Evolutionary conservation across 2,329 filamentous ascomycete genomes (phyloP).

Genomic region (Colletotrichum sp.): DNA sequence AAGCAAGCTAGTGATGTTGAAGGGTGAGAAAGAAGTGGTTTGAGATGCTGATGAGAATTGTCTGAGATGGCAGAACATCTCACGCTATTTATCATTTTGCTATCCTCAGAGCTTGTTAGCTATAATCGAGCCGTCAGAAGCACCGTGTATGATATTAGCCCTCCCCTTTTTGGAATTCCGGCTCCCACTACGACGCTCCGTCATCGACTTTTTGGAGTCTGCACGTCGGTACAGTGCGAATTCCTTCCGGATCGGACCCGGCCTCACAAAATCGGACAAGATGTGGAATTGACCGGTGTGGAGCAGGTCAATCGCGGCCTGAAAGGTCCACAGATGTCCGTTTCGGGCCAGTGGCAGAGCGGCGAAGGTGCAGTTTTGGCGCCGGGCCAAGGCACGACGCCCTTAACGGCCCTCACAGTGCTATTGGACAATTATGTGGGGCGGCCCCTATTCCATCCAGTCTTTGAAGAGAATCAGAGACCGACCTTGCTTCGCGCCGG

Average conservation of each 20-base stretch:
- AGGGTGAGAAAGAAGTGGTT: not conserved
- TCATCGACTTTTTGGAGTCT: not conserved
- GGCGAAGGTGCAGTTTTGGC: not conserved
- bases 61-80: not conserved
- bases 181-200: not conserved
- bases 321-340: not conserved
- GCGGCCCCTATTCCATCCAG: not conserved
- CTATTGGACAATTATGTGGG: constrained; percentile 8
- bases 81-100: not conserved
- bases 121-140: not conserved
- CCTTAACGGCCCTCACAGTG: not conserved
- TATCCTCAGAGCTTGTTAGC: not conserved
- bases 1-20: fast-evolving
- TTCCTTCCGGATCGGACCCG: not conserved
- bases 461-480: not conserved
- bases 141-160: fast-evolving
- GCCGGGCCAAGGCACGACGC: not conserved
- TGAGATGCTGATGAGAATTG: not conserved
- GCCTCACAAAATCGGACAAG: not conserved
- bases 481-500: not conserved
- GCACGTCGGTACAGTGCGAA: not conserved
- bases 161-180: not conserved
- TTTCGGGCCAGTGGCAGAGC: not conserved
- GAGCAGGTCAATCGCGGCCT: not conserved
- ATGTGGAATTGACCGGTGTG: not conserved